These are phyloP conservation scores for Aureobasidium sp. DNA, from an alignment of 2,329 filamentous ascomycete species.

Conservation along the genomic window DNA sequence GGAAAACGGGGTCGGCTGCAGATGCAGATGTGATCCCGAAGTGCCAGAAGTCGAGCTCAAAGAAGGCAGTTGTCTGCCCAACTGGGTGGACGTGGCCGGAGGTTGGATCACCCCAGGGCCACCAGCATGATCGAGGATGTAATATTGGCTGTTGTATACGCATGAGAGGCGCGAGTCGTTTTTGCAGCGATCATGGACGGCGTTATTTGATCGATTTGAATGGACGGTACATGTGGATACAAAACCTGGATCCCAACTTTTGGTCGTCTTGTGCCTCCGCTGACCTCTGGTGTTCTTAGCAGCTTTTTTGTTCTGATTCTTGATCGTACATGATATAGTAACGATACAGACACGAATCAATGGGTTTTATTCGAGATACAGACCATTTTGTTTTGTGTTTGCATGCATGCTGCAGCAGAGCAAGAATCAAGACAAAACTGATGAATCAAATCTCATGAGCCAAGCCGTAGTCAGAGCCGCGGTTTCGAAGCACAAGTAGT, in stretches of 20 bases:
- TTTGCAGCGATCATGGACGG: constrained; percentile 13
- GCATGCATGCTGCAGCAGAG: not conserved
- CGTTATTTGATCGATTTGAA: constrained; percentile 12
- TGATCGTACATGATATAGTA: constrained; percentile 12
- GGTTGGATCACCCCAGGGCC: constrained; percentile 55
- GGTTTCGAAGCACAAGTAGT: not conserved
- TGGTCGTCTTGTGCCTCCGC: constrained; percentile 1
- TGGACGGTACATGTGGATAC: constrained; percentile 12
- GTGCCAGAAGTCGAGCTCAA: constrained; percentile 97
- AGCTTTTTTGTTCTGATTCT: constrained; percentile 7
- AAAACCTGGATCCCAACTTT: constrained; percentile 2
- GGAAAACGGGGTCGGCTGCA: constrained; percentile 93
- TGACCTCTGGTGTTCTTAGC: constrained; percentile 9
- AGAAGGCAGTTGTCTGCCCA: constrained; percentile 84
- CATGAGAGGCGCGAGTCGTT: constrained; percentile 11
- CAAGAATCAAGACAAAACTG: not conserved
- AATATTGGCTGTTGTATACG: constrained; percentile 11
- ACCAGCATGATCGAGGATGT: constrained; percentile 10
- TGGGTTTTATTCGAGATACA: not conserved
- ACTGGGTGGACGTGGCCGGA: constrained; percentile 96
- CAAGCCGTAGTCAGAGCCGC: not conserved
- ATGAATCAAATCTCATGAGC: not conserved
- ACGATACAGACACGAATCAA: constrained; percentile 9
- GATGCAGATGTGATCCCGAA: constrained; percentile 93
- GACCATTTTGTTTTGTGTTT: not conserved